phyloP scores from a whole-genome alignment of 805 yeast genomes.

The Wickerhamomyces bovis region DNA sequence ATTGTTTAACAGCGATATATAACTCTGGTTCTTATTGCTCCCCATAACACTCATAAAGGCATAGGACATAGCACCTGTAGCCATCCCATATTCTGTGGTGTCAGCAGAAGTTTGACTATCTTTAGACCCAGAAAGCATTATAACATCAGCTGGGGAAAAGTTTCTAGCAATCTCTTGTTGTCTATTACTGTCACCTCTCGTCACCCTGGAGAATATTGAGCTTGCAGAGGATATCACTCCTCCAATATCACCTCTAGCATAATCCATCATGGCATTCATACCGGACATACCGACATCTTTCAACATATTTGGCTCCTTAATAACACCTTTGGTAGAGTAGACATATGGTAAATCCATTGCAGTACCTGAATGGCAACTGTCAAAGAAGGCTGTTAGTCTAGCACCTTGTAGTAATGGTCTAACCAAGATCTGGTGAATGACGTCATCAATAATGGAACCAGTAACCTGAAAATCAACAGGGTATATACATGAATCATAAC shows the following conservation, averaged over 20 bases:
- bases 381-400: constrained; percentile 63
- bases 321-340: constrained; percentile 66
- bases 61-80: constrained; percentile 73
- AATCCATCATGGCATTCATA: constrained; percentile 45
- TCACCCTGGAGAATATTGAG: constrained; percentile 17
- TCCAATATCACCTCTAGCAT: constrained; percentile 44
- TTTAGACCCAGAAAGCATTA: constrained; percentile 63
- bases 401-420: constrained; percentile 58
- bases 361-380: constrained; percentile 74
- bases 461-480: constrained; percentile 56
- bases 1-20: constrained; percentile 53
- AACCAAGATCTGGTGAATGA: constrained; percentile 57
- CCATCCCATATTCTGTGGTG: constrained; percentile 53
- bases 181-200: constrained; percentile 23
- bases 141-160: constrained; percentile 61
- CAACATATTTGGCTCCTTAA: constrained; percentile 64
- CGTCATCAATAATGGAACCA: constrained; percentile 64
- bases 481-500: constrained; percentile 55
- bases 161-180: constrained; percentile 37
- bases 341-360: constrained; percentile 63
- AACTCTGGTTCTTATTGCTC: constrained; percentile 49
- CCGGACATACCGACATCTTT: constrained; percentile 63
- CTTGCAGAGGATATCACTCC: constrained; percentile 27
- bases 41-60: constrained; percentile 58
- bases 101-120: constrained; percentile 58